Conservation (phyloP, 2,329 filamentous ascomycete species). For the Bretziella fagacearum region DNA sequence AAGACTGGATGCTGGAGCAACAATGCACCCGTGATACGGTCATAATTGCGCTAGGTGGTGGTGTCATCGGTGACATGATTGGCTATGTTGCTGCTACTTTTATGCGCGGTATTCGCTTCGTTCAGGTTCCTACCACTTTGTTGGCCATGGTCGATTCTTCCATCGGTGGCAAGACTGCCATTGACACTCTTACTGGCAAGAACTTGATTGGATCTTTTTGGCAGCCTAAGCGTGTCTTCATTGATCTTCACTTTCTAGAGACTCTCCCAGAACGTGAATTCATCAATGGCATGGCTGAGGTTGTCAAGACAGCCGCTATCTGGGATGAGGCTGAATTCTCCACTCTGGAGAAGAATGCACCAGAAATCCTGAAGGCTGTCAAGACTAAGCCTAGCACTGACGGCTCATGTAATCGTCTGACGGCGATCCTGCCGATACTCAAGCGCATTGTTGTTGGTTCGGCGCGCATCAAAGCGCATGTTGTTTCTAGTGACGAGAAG, state of each 20-base stretch:
- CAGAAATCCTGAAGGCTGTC: slow-evolving; percentile 41
- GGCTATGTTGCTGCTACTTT: slow-evolving; percentile 96
- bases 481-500: slow-evolving; percentile 85
- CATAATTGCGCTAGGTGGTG: slow-evolving; percentile 83
- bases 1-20: slow-evolving; percentile 90
- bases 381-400: slow-evolving; percentile 26
- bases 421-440: slow-evolving; percentile 51
- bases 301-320: slow-evolving; percentile 93
- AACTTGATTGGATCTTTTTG: slow-evolving; percentile 93
- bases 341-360: slow-evolving; percentile 64
- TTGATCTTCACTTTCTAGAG: slow-evolving; percentile 81
- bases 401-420: slow-evolving; percentile 34
- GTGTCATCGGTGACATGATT: slow-evolving; percentile 95
- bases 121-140: slow-evolving; percentile 89
- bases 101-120: slow-evolving; percentile 92
- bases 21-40: slow-evolving; percentile 91
- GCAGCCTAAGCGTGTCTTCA: slow-evolving; percentile 88
- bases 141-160: slow-evolving; percentile 97
- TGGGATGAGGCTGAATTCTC: slow-evolving; percentile 82
- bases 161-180: slow-evolving; percentile 95
- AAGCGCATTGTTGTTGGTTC: slow-evolving; percentile 76
- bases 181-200: slow-evolving; percentile 90
- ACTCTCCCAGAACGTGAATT: slow-evolving; percentile 83
- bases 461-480: slow-evolving; percentile 81
- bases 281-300: slow-evolving; percentile 97